Conservation (phyloP, 2,329 filamentous ascomycete species). For the Ceratocystis colombiana region DNA sequence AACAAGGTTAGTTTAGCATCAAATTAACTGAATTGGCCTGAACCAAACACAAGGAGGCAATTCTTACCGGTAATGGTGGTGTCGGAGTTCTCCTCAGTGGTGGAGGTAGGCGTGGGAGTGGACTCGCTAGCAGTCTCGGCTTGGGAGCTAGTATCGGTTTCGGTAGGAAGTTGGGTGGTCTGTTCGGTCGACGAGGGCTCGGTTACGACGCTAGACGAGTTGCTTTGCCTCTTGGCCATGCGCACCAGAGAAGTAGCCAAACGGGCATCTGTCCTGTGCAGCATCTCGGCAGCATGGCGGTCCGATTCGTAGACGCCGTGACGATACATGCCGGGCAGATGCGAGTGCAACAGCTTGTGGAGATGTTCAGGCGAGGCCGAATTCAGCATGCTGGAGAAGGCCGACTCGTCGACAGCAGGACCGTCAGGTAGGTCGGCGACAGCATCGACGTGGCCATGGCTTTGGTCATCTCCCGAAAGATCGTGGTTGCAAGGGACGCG, state of each 20-base stretch:
- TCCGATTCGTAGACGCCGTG: constrained; percentile 60
- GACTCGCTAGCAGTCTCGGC: constrained; percentile 16
- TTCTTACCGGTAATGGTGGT: constrained; percentile 25
- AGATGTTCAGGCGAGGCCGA: constrained; percentile 50
- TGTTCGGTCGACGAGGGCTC: constrained; percentile 21
- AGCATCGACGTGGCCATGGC: neutral
- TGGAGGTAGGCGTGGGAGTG: constrained; percentile 23
- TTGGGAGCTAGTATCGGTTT: neutral
- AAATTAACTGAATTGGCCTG: too few relatives aligned
- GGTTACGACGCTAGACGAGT: constrained; percentile 32
- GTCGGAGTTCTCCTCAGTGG: constrained; percentile 29
- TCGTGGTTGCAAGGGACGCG: constrained; percentile 14
- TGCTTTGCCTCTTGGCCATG: constrained; percentile 51
- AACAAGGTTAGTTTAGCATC: constrained; percentile 27
- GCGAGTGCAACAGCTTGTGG: constrained; percentile 55
- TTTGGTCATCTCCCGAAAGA: neutral
- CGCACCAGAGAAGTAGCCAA: constrained; percentile 54
- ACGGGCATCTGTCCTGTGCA: constrained; percentile 50
- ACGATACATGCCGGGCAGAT: constrained; percentile 53
- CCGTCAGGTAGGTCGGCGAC: constrained; percentile 8
- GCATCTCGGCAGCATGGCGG: constrained; percentile 50
- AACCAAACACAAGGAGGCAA: too few relatives aligned
- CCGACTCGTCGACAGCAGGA: constrained; percentile 16
- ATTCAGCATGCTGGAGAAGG: constrained; percentile 36
- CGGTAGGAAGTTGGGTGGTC: constrained; percentile 20